These are phyloP conservation scores for Xylaria palmicola DNA, from an alignment of 495 filamentous ascomycete genomes.

Conservation along the genomic window DNA sequence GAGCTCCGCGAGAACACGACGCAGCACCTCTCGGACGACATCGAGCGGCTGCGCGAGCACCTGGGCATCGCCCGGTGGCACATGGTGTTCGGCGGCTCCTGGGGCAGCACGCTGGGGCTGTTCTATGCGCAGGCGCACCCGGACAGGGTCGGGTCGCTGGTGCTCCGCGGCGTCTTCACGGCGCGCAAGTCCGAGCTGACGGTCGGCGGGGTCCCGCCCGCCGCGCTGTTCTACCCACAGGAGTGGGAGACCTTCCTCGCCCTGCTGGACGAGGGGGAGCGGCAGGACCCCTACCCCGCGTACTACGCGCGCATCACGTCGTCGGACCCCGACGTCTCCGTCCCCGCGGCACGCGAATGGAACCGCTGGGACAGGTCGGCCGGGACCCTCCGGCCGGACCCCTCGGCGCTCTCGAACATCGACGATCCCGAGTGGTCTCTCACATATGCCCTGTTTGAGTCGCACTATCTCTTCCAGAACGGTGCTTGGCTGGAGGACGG, in stretches of 20 bases:
- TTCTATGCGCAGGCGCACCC: constrained; percentile 44
- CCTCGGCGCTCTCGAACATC: constrained; percentile 21
- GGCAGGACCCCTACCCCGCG: constrained; percentile 26
- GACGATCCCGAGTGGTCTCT: constrained; percentile 39
- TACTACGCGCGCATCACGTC: constrained; percentile 38
- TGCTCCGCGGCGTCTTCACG: constrained; percentile 43
- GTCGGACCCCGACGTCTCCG: constrained; percentile 21
- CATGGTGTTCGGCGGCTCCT: constrained; percentile 51
- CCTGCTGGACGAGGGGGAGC: constrained; percentile 35
- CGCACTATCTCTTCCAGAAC: constrained; percentile 41
- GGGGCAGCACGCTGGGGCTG: constrained; percentile 46
- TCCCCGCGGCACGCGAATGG: constrained; percentile 33
- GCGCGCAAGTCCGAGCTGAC: constrained; percentile 30
- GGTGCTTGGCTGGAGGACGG: constrained; percentile 37
- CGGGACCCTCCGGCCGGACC: constrained; percentile 27
- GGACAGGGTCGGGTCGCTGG: constrained; percentile 26
- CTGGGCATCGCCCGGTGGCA: constrained; percentile 43
- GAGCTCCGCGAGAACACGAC: constrained; percentile 47
- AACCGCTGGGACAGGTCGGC: constrained; percentile 39
- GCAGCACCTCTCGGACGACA: constrained; percentile 42
- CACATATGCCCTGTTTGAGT: constrained; percentile 39
- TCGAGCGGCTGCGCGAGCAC: constrained; percentile 42
- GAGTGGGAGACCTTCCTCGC: constrained; percentile 38
- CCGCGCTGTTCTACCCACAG: constrained; percentile 41
- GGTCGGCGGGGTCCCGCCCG: constrained; percentile 29